These are phyloP conservation scores for Abortiporus biennis DNA, from an alignment of 1,284 basidiomycete genomes.

Conservation along the genomic window DNA sequence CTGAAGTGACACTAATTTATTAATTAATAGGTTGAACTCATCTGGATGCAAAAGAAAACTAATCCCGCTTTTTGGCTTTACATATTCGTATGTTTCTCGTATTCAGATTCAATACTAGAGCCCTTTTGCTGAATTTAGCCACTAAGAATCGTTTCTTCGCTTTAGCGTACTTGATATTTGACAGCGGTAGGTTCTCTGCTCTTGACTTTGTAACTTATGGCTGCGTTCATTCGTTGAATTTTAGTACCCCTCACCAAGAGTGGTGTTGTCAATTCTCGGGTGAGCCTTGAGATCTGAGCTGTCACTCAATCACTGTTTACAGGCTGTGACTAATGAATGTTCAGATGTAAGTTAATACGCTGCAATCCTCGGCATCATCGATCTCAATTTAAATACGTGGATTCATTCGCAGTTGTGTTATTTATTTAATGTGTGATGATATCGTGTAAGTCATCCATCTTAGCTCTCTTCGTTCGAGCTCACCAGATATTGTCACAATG, in stretches of 20 bases:
- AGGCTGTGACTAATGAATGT: no score
- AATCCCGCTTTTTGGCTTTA: slow-evolving; percentile 18
- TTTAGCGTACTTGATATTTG: slow-evolving; percentile 10
- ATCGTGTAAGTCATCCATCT: slow-evolving; percentile 13
- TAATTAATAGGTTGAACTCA: slow-evolving; percentile 11
- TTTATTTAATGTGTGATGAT: slow-evolving; percentile 15
- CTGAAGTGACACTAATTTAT: no score
- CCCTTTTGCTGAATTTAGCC: neutral
- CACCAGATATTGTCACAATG: neutral
- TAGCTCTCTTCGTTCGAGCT: neutral
- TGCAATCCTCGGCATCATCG: no score
- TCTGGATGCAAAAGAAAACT: slow-evolving; percentile 15
- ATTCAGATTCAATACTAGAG: neutral
- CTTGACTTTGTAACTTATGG: neutral
- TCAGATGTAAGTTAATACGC: no score
- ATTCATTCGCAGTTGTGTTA: slow-evolving; percentile 13
- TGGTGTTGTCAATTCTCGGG: slow-evolving; percentile 9
- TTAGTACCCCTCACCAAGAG: slow-evolving; percentile 9
- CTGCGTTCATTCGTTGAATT: neutral
- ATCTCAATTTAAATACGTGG: neutral
- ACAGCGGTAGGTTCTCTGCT: slow-evolving; percentile 8
- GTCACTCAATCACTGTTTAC: neutral
- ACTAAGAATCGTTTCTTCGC: slow-evolving; percentile 16
- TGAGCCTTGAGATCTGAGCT: slow-evolving; percentile 2
- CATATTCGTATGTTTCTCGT: slow-evolving; percentile 12